These are phyloP conservation scores for Rhizopogon vulgaris DNA, from an alignment of 768 basidiomycete genomes.

Conservation along the genomic window DNA sequence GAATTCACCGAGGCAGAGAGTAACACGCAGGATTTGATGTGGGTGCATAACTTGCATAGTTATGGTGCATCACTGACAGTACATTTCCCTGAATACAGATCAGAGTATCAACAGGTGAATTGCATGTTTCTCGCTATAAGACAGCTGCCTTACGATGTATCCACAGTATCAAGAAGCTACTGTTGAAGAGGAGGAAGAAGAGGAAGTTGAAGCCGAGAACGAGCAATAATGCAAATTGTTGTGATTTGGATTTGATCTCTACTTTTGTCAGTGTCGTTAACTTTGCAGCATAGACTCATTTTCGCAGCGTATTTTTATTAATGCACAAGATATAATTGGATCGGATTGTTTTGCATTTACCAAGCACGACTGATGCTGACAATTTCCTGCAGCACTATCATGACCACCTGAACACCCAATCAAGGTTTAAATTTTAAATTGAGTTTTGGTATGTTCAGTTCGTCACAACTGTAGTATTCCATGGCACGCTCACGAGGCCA, in stretches of 20 bases:
- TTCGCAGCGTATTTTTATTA: background rate
- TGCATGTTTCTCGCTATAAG: background rate
- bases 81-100: conserved; percentile 32
- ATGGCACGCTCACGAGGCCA: too few species aligned
- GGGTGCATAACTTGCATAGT: conserved; percentile 24
- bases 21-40: conserved; percentile 77
- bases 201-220: conserved; percentile 23
- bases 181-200: conserved; percentile 37
- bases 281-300: background rate
- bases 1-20: conserved; percentile 87
- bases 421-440: too few species aligned
- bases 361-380: background rate
- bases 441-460: background rate
- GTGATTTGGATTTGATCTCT: background rate
- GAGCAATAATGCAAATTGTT: conserved; percentile 21
- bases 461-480: background rate
- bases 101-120: conserved; percentile 83
- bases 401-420: too few species aligned
- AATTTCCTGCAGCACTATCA: background rate
- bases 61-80: background rate
- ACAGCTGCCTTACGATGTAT: background rate
- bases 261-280: background rate
- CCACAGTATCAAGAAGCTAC: conserved; percentile 57
- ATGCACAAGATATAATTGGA: background rate
- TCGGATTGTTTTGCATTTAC: background rate